Evolutionary conservation across 345 rosid genomes (phyloP).

Genomic region (Sonneratia alba): DNA sequence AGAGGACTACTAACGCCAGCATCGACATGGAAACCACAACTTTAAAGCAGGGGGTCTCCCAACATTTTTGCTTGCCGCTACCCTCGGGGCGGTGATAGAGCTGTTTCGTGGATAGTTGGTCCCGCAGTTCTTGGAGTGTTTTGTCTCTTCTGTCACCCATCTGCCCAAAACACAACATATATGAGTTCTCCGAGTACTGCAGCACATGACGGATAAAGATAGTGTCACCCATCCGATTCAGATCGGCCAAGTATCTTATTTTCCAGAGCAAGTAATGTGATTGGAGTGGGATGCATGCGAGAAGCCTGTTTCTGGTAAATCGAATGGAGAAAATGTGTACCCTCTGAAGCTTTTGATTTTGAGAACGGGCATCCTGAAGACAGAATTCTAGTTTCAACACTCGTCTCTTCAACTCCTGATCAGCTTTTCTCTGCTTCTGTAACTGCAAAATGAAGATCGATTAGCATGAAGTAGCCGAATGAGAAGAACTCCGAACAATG

Average conservation of each 20-base stretch:
- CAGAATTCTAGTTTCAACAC: slow-evolving; percentile 85
- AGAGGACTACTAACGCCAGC: slow-evolving; percentile 66
- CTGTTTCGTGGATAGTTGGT: slow-evolving; percentile 47
- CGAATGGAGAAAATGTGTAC: slow-evolving; percentile 18
- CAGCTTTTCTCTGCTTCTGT: slow-evolving; percentile 72
- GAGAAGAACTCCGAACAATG: neutral
- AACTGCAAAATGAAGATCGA: slow-evolving; percentile 30
- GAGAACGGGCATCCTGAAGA: slow-evolving; percentile 81
- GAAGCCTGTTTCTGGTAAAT: neutral
- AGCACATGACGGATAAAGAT: neutral
- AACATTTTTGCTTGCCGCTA: slow-evolving; percentile 48
- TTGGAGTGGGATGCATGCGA: neutral
- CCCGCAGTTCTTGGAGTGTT: slow-evolving; percentile 60
- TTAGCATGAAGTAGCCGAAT: neutral
- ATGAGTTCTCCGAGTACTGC: neutral
- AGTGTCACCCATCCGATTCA: no score
- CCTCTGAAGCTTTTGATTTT: slow-evolving; percentile 72
- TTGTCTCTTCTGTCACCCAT: slow-evolving; percentile 77
- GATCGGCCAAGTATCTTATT: no score
- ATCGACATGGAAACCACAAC: slow-evolving; percentile 75
- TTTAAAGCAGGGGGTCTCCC: slow-evolving; percentile 85
- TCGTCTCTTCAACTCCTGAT: slow-evolving; percentile 80
- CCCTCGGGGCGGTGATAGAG: slow-evolving; percentile 16
- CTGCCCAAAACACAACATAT: slow-evolving; percentile 21
- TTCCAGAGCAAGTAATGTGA: no score